Evolutionary conservation across 768 basidiomycete genomes (phyloP).

Genomic region (Paxillus ammoniavirescens): DNA sequence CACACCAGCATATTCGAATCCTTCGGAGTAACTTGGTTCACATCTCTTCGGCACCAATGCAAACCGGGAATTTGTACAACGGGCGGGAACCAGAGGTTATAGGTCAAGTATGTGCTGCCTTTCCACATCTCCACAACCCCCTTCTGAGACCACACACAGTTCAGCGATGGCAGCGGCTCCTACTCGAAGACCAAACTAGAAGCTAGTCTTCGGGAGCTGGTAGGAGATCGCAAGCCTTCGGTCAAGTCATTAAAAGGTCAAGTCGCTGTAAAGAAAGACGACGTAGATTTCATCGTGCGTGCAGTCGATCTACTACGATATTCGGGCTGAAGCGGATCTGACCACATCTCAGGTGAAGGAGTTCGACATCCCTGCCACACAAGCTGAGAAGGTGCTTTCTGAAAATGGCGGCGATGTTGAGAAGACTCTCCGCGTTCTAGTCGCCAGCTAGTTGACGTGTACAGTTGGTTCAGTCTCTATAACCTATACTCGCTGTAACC

Average conservation of each 20-base stretch:
- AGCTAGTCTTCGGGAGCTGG: constrained; percentile 49
- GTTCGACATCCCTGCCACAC: constrained; percentile 25
- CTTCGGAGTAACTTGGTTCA: not conserved
- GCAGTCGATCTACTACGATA: not conserved
- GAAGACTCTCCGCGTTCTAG: constrained; percentile 25
- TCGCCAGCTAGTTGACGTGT: constrained; percentile 16
- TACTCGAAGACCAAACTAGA: constrained; percentile 33
- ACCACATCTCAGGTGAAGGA: constrained; percentile 25
- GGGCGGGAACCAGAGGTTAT: constrained; percentile 31
- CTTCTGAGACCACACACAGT: constrained; percentile 41
- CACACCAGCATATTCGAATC: not conserved
- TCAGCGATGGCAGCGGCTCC: constrained; percentile 56
- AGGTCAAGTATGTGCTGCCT: constrained; percentile 18
- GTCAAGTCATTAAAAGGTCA: constrained; percentile 45
- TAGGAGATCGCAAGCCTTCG: constrained; percentile 41
- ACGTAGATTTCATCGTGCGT: constrained; percentile 28
- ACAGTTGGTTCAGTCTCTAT: not conserved
- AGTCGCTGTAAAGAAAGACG: constrained; percentile 26
- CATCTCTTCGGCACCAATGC: constrained; percentile 6
- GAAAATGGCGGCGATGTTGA: constrained; percentile 31
- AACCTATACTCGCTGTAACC: not conserved
- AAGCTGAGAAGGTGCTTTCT: constrained; percentile 30
- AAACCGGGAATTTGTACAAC: constrained; percentile 24
- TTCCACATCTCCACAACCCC: not conserved
- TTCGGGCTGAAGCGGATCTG: not conserved